A percentile compares a stretch with the other conserved stretches of the same genome.
Evolutionary conservation across 108 stramenopile genomes (phyloP).

Genomic region (Poteriospumella lacustris): DNA sequence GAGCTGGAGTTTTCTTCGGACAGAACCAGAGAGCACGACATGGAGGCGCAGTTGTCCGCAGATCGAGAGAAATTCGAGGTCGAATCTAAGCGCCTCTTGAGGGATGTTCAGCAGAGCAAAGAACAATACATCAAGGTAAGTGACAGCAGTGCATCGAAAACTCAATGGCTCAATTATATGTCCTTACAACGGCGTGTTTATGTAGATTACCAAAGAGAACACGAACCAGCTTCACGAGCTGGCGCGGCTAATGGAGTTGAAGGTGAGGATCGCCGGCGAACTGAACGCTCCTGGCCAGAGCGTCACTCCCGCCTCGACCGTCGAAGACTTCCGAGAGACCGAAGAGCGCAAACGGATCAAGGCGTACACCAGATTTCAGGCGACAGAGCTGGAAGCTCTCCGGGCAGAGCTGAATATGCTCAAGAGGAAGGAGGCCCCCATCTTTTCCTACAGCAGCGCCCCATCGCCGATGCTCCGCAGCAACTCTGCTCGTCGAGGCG

Average conservation of each 20-base stretch:
- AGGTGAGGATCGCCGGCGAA: conserved; percentile 25
- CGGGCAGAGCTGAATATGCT: conserved; percentile 40
- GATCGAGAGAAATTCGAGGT: conserved; percentile 31
- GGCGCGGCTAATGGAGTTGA: not conserved
- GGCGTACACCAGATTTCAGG: conserved; percentile 38
- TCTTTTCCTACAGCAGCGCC: too few species aligned
- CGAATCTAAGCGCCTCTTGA: conserved; percentile 26
- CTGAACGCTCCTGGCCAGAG: conserved; percentile 34
- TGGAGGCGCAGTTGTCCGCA: conserved; percentile 5
- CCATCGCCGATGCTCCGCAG: too few species aligned
- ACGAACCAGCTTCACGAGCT: conserved; percentile 36
- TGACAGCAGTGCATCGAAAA: too few species aligned
- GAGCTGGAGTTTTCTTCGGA: conserved; percentile 44
- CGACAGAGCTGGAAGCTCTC: conserved; percentile 39
- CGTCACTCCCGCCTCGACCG: conserved; percentile 25
- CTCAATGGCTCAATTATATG: too few species aligned
- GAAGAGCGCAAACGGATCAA: conserved; percentile 41
- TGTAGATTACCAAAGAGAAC: conserved; percentile 39
- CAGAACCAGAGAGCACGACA: conserved; percentile 1
- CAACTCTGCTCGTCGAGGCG: too few species aligned
- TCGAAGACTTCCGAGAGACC: conserved; percentile 32
- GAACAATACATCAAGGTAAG: conserved; percentile 11
- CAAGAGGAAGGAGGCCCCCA: conserved; percentile 33
- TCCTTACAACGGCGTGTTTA: too few species aligned
- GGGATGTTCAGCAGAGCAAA: not conserved